These are phyloP conservation scores for Talaromyces funiculosus DNA, from an alignment of 2,329 filamentous ascomycete species.

Conservation along the genomic window DNA sequence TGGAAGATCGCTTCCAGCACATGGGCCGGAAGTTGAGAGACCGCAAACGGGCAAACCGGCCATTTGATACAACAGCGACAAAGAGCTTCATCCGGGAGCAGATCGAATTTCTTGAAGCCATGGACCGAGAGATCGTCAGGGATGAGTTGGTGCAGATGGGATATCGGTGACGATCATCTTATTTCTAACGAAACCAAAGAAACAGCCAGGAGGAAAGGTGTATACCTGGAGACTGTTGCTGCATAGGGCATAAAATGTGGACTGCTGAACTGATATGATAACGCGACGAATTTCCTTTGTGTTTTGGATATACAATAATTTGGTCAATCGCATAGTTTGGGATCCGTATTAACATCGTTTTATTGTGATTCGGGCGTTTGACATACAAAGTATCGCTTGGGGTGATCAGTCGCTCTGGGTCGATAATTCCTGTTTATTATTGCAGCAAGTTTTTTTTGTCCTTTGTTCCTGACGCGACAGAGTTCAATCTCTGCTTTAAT, in stretches of 20 bases:
- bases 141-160: constrained; percentile 36
- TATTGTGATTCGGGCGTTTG: not conserved
- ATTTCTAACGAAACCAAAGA: constrained; percentile 32
- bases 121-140: constrained; percentile 38
- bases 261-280: not conserved
- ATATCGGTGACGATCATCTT: constrained; percentile 32
- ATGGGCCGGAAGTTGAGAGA: constrained; percentile 24
- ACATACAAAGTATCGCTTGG: constrained; percentile 3
- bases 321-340: not conserved
- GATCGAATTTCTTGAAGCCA: constrained; percentile 32
- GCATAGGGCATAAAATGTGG: not conserved
- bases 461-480: not conserved
- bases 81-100: constrained; percentile 25
- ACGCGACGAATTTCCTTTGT: not conserved
- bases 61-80: constrained; percentile 26
- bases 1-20: constrained; percentile 51
- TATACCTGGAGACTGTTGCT: constrained; percentile 5
- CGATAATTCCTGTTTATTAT: not conserved
- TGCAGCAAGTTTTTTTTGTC: not conserved
- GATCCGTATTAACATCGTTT: not conserved
- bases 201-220: constrained; percentile 21
- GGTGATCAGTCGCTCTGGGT: not conserved
- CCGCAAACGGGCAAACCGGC: constrained; percentile 26
- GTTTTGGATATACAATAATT: not conserved
- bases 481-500: not conserved